Percentiles rank a stretch among this genome's conserved stretches.
Conservation (phyloP, 129 eudicot species). For the Flaveria sonorensis region DNA sequence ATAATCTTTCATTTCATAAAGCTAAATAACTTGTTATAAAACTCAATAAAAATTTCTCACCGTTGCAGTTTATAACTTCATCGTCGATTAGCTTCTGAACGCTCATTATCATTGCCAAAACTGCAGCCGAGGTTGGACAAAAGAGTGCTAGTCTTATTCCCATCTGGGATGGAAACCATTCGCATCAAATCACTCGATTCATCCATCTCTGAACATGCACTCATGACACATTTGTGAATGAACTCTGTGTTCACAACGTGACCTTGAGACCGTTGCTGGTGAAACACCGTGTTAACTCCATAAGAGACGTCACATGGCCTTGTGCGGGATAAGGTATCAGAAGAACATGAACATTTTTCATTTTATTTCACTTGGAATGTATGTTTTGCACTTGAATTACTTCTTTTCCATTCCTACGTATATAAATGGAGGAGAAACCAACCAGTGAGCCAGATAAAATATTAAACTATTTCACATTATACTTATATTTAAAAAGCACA, state of each 20-base stretch:
- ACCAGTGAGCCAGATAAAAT: too few species aligned
- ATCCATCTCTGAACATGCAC: constrained; percentile 27
- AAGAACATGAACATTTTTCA: constrained; percentile 32
- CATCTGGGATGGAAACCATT: constrained; percentile 51
- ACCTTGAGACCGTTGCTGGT: constrained; percentile 40
- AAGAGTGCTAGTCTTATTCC: constrained; percentile 39
- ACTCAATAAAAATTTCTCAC: neutral
- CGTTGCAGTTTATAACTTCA: constrained; percentile 32
- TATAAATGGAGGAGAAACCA: neutral
- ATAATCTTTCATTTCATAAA: neutral
- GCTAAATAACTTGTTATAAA: neutral
- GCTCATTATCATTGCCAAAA: constrained; percentile 28
- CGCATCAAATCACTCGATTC: constrained; percentile 20
- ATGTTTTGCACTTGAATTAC: neutral
- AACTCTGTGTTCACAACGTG: constrained; percentile 51
- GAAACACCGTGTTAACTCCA: constrained; percentile 45
- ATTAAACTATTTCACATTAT: too few species aligned
- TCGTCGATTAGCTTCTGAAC: constrained; percentile 42
- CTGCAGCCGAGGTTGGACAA: constrained; percentile 40
- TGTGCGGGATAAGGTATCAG: constrained; percentile 61
- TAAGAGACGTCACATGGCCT: constrained; percentile 68
- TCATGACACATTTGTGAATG: constrained; percentile 39
- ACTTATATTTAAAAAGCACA: too few species aligned
- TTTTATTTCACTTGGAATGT: neutral
- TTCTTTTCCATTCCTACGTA: neutral